Base-by-base conservation (phyloP, 1,284 basidiomycete genomes). In the Cutaneotrichosporon cutaneum region DNA sequence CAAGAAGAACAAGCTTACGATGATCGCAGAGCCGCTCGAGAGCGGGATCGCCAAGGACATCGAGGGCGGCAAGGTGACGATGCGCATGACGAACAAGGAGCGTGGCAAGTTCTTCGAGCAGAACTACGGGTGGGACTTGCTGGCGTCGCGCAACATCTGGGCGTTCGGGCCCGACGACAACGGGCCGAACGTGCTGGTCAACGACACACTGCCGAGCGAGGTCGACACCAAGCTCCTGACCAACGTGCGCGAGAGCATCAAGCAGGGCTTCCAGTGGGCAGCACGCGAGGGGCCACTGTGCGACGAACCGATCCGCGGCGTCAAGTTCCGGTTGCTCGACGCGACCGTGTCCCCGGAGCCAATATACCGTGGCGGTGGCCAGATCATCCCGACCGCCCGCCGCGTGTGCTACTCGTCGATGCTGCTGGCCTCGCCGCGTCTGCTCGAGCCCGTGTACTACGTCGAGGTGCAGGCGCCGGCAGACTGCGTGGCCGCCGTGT, bases 261-360 rank as follows among this genome's bases (percentile, higher is more conserved):
- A 93, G 81, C 96, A 99, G 81, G 96, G 96, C 35, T 99, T 99
- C 88, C 96, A 97, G 77, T 99, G 96, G 96, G 96, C 92, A 60
- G 88, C 95, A 54, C 84, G 95, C 51, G 96, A 99, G 82, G 96
- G 96, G 1, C 96, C 96, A 22, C 76, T 99, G 56, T 97, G 94
- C 75, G 96, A 99, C 76, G 96, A 99, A 82, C 96, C 96, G 16
- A 95, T 99, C 84, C 89, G 96, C 64, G 96, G 95, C 72, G 95
- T 99, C 67, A 99, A 98, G 80, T 98, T 99, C 85, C 87, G 96
- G 22, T 85, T 99, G 64, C 81, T 98, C 58, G 94, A 97, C 71
- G 92, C 95, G 13, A 88, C 86, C 66, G 81, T 99, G 24, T 93
- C 95, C 10, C 86, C 88, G 71, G 95, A 99, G 77, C 91, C 94